Base-by-base conservation (phyloP, 1,284 basidiomycete genomes). In the Pisolithus thermaeus region DNA sequence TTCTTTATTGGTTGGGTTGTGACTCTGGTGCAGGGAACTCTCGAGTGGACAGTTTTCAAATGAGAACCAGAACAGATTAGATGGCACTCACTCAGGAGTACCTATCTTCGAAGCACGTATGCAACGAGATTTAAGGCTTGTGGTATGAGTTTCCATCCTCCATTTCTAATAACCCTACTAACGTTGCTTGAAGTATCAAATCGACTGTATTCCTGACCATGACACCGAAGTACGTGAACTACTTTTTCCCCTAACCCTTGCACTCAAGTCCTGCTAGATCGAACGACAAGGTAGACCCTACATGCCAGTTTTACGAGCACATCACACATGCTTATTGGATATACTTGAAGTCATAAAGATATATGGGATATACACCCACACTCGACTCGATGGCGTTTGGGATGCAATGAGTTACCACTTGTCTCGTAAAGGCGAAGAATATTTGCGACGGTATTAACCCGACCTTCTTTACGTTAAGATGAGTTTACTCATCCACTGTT, bases 41-140 rank as follows among this genome's bases (percentile, higher is more conserved):
- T 86, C 83, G 0, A 75, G 77, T 7, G 84, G 84, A 0, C 76
- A 81, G 54, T 86, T 87, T 60, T 84, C 83, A 0, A 72, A 73
- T 7, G 80, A 84, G 54, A 87, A 87, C 54, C 81, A 86, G 56
- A 86, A 84, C 62, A 66, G 73, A n/a, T 65, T 87, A 14, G 80
- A 73, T 28, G 75, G 74, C 0, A 54, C 68, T 0, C 62, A 69
- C 37, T 66, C 66, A 7, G 76, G 75, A 8, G 64, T 83, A 1
- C 82, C 84, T 0, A 76, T 87, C 7, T 87, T 75, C 49, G 83
- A 84, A 59, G 84, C 84, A 0, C 84, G 84, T 61, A 80, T 86
- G 77, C 82, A 80, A 1, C 57, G 73, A 0, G 81, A 85, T 59
- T 66, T 73, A 20, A 73, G 84, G 4, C 66, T 87, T 3, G 73